Evolutionary conservation across 768 basidiomycete genomes (phyloP), one percentile per base, ranked within the genome.

Genomic region (Punctularia strigosozonata): DNA sequence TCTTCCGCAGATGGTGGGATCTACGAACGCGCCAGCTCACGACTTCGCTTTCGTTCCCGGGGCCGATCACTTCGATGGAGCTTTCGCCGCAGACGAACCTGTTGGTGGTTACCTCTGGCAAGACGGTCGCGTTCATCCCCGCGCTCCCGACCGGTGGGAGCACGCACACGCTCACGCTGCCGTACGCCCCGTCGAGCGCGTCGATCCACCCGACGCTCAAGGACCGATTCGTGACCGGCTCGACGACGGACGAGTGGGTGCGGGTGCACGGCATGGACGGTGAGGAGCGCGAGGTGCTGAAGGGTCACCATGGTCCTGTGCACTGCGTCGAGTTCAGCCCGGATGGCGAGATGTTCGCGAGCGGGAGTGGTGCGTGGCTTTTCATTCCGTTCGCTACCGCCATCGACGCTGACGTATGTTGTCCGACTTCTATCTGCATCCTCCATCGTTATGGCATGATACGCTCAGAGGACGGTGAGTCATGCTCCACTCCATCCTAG

Each of bases 221-320:
- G 52, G 85, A 94, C 54, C 75, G 88, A 36, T 98, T 97, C 60
- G 83, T 98, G 41, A 90, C 89, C 0, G 95, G 95, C 28, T 87
- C 79, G 48, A 68, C 73, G 37, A 74, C 71, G 12, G 95, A 99
- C 57, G 91, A 97, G 50, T 98, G 95, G 95, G 91, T 99, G 32
- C 72, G 94, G 25, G 77, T 97, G 22, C 90, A 98, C 55, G 83
- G 82, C 13, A 77, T 92, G 53, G 75, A 83, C 23, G 95, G 94
- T 2, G 79, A 82, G 57, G 92, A 99, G 63, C 63, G 74, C 46
- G 94, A 97, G 41, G 73, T 95, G 22, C 70, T 91, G 42, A 94
- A 95, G 59, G 94, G 94, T 4, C 95, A 98, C 53, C 95, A 98
- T 55, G 95, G 94, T 18, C 92, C 94, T 15, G 92, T 98, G 14